phyloP scores from a whole-genome alignment of 176 grass and related monocot species.

The barley (Hordeum vulgare) region DNA sequence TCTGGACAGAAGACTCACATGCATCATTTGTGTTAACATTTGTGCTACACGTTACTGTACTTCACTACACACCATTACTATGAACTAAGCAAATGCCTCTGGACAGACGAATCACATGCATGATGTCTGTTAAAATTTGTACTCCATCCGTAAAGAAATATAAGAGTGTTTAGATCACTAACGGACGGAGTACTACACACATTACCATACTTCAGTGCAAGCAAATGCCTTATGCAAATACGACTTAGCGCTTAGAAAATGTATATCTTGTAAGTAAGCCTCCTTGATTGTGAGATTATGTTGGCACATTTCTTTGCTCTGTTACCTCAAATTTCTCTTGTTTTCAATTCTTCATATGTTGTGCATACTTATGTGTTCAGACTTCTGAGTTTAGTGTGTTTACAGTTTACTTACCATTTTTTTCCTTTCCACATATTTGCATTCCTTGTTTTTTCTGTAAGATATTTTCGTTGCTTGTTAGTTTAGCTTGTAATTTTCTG shows the following conservation, averaged over 20 bases:
- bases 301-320: background rate
- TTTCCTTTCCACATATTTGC: background rate
- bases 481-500: background rate
- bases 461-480: background rate
- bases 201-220: background rate
- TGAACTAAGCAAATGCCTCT: background rate
- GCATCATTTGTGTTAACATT: background rate
- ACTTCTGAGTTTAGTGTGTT: too few relatives aligned
- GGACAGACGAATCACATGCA: too few relatives aligned
- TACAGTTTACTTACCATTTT: background rate
- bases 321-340: background rate
- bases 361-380: background rate
- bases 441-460: background rate
- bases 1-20: too few relatives aligned
- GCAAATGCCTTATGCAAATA: background rate
- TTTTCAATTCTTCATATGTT: background rate
- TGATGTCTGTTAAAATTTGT: too few relatives aligned
- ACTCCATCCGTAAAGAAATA: too few relatives aligned
- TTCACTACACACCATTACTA: background rate
- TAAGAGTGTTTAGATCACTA: too few relatives aligned
- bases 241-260: background rate
- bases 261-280: background rate
- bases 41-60: background rate
- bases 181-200: background rate
- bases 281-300: background rate